Evolutionary conservation across 2,329 filamentous ascomycete genomes (phyloP).

Genomic region (Hysterium pulicare): DNA sequence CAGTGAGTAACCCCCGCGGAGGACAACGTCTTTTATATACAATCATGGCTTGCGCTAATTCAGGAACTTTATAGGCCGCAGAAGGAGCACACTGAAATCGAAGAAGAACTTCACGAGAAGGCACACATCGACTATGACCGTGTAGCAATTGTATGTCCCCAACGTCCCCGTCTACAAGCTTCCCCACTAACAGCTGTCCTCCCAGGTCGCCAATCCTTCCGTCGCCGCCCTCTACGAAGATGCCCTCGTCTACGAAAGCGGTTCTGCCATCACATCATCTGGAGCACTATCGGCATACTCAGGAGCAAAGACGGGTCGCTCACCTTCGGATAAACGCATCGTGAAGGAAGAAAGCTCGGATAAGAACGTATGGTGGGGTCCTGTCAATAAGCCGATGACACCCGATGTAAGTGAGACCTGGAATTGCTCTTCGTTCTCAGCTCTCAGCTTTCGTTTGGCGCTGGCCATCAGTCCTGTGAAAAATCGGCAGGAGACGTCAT

Average conservation of each 20-base stretch:
- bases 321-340: slow-evolving; percentile 94
- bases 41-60: slow-evolving; percentile 20
- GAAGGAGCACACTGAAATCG: slow-evolving; percentile 89
- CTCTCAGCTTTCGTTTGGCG: slow-evolving; percentile 12
- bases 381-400: slow-evolving; percentile 98
- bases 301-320: slow-evolving; percentile 95
- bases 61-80: slow-evolving; percentile 58
- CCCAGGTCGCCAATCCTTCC: slow-evolving; percentile 79
- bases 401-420: slow-evolving; percentile 73
- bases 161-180: neutral
- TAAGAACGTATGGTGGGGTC: slow-evolving; percentile 97
- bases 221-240: slow-evolving; percentile 97
- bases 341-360: slow-evolving; percentile 88
- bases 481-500: slow-evolving; percentile 32
- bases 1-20: slow-evolving; percentile 59
- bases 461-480: slow-evolving; percentile 4
- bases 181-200: slow-evolving; percentile 1
- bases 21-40: slow-evolving; percentile 2
- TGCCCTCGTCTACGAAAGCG: slow-evolving; percentile 95
- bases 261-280: slow-evolving; percentile 92
- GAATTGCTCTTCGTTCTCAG: too few species aligned
- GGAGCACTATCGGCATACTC: slow-evolving; percentile 97
- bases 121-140: slow-evolving; percentile 99
- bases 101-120: slow-evolving; percentile 95
- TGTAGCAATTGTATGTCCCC: slow-evolving; percentile 80